Conservation (phyloP, 352 stramenopile genomes). For the Phytophthora syringae region DNA sequence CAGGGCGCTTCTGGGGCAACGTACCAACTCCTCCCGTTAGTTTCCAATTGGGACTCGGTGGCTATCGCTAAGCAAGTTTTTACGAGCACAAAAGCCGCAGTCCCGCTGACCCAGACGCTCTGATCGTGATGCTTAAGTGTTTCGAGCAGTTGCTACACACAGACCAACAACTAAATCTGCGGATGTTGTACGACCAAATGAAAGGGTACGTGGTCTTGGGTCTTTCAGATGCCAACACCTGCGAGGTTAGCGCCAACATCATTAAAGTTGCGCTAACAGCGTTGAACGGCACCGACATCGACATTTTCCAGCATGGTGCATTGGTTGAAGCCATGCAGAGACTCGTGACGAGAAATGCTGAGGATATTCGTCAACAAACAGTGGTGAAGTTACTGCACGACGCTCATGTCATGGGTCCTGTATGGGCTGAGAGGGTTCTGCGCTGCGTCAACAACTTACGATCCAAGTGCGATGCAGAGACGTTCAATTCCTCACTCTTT, state of each 20-base stretch:
- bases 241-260: constrained; percentile 43
- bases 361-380: constrained; percentile 68
- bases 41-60: constrained; percentile 62
- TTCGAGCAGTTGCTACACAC: constrained; percentile 50
- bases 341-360: constrained; percentile 56
- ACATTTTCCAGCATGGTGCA: constrained; percentile 44
- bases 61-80: constrained; percentile 76
- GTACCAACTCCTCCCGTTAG: constrained; percentile 57
- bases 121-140: constrained; percentile 63
- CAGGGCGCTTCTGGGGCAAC: constrained; percentile 56
- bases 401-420: constrained; percentile 24
- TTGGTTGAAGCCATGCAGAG: constrained; percentile 48
- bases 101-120: constrained; percentile 40
- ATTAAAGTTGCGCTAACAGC: constrained; percentile 31
- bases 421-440: constrained; percentile 31
- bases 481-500: constrained; percentile 66
- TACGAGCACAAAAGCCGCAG: constrained; percentile 60
- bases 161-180: constrained; percentile 24
- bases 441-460: constrained; percentile 47
- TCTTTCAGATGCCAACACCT: constrained; percentile 45
- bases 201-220: constrained; percentile 52
- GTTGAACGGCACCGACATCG: constrained; percentile 17
- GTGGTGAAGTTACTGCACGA: constrained; percentile 66
- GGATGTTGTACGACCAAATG: constrained; percentile 67
- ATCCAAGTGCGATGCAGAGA: constrained; percentile 36